Evolutionary conservation across 345 rosid genomes (phyloP), one percentile per base, ranked within the genome.

Genomic region (Eucalyptus coolabah): DNA sequence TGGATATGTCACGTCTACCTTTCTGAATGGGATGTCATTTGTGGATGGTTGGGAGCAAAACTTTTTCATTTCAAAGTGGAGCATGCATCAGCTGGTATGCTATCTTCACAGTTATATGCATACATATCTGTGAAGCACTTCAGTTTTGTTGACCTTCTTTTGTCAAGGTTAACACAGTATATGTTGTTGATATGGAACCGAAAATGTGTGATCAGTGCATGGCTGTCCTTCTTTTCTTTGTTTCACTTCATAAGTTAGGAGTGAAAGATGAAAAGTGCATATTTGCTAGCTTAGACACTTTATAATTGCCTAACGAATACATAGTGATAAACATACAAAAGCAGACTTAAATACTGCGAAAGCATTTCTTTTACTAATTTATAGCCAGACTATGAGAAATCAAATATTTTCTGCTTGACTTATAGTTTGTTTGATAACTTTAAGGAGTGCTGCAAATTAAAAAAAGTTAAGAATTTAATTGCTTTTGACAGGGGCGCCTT

Each of bases 41-140:
- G 99, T 97, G 86, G 97, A 98, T 88, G 99, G 99, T 56, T 98
- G 99, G 99, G 98, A 98, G 56, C 99, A 97, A 90, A 98, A 97
- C 88, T 95, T 98, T 90, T 98, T 98, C 92, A 95, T 98, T 91
- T 98, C 99, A 51, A 98, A 97, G 88, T 98, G 99, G 99, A 98
- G 98, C 94, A 97, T 98, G 99, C 99, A 98, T 94, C 99, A 96
- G 90, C 92, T 98, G 98, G 99, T 97, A 93, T 54, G 93, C 82
- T 50, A 18, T 53, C 49, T 86, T 67, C 85, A 82, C 77, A 19
- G 81, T 88, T 80, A 54, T 91, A 90, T 54, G 50, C 24, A 87
- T 87, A 13, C 24, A 17, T 63, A 60, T 86, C 63, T 81, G 37
- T n/a, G 88, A 32, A 44, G 49, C 49, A 18, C 44, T 63, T 45